Conservation (phyloP, 495 filamentous ascomycete species). For the Aspergillus conjunctus region DNA sequence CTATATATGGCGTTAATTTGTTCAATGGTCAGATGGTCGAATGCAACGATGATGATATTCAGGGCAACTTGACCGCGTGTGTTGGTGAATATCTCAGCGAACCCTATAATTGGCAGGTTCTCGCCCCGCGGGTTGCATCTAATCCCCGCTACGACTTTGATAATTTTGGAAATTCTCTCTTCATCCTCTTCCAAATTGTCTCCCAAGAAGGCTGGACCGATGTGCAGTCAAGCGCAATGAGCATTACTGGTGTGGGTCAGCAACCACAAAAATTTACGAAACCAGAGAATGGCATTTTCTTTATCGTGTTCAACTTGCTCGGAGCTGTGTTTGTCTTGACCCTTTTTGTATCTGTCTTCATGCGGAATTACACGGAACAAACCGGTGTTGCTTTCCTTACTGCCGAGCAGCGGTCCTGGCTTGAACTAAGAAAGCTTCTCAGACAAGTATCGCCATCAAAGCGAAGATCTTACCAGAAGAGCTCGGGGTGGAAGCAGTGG, state of each 20-base stretch:
- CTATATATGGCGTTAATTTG: constrained; percentile 90
- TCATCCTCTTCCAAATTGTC: constrained; percentile 98
- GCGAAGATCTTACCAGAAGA: constrained; percentile 71
- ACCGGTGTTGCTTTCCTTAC: constrained; percentile 97
- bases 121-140: constrained; percentile 74
- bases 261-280: constrained; percentile 69
- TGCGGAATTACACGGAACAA: constrained; percentile 99
- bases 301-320: constrained; percentile 94
- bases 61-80: constrained; percentile 64
- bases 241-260: constrained; percentile 71
- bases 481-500: constrained; percentile 81
- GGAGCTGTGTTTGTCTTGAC: constrained; percentile 97
- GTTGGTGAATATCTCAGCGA: constrained; percentile 76
- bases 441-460: constrained; percentile 94
- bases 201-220: constrained; percentile 97
- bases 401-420: constrained; percentile 94
- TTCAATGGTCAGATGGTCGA: constrained; percentile 78
- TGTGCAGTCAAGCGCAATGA: constrained; percentile 81
- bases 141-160: constrained; percentile 94
- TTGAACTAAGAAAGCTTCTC: constrained; percentile 90
- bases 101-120: constrained; percentile 79
- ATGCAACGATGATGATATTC: constrained; percentile 73
- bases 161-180: constrained; percentile 86
- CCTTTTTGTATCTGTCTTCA: constrained; percentile 98
- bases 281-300: constrained; percentile 89